Evolutionary conservation across 805 yeast species (phyloP), one percentile per base, ranked within the genome.

Genomic region (Yamadazyma laniorum): DNA sequence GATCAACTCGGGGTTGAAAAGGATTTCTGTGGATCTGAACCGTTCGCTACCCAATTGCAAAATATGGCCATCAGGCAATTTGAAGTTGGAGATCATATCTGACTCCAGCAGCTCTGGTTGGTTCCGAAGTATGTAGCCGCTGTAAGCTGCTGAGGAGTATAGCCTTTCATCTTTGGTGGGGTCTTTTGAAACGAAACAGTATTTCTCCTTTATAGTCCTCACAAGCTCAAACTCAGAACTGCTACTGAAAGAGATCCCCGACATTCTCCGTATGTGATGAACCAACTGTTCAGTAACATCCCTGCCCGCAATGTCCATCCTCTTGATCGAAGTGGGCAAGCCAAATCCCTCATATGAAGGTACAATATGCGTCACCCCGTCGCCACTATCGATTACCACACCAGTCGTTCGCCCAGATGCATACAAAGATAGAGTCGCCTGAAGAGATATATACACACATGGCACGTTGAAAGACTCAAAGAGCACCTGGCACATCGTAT

Each of bases 321-420:
- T 62, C 56, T 77, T 75, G 17, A 86, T 78, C 2, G 90, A 79
- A 2, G 81, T 70, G 0, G 90, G 81, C 12, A 90, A 56, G 9
- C 90, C 72, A 58, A 87, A 90, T 4, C 98, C 98, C 43, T 88
- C 89, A 59, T 79, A 91, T 0, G 91, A 87, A 0, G 97, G 96
- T 2, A 88, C 95, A 6, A 85, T 72, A 52, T 85, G 90, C 27
- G 85, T 76, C 18, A 88, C 95, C 4, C 97, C 97, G 58, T 90
- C 97, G 4, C 97, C 97, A n/a, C 83, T 76, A 54, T 90, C 96
- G 9, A 91, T 54, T 3, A 87, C 95, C 26, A 87, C 75, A 1
- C 97, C 98, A 0, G 95, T 89, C 6, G 97, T 90, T 48, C 87
- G 67, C 0, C 97, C 98, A 4, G 86, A 75, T 0, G 97, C 89